Evolutionary conservation across 495 filamentous ascomycete species (phyloP), one percentile per base, ranked within the genome.

Genomic region (Daldinia loculata): DNA sequence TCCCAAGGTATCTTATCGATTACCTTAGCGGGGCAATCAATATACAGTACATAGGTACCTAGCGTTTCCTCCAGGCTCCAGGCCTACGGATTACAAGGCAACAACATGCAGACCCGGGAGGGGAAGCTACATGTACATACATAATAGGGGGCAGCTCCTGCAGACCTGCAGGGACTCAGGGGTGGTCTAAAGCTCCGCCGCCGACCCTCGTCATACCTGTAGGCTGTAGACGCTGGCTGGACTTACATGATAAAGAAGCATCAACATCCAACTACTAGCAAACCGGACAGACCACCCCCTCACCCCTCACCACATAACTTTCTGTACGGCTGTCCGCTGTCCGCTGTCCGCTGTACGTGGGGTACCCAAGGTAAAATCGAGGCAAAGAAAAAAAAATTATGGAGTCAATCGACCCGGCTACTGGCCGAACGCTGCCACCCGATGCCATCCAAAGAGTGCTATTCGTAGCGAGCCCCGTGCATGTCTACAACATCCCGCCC

Each of bases 401-500:
- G 81, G 80, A 80, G 61, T 59, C 75, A 45, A 78, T 86, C 68
- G 89, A 91, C 80, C 88, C 88, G 53, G 77, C 84, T 52, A 91
- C 89, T 26, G 84, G 84, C 63, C 78, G 62, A 3, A 78, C 85
- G 56, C 84, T 90, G 56, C 88, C 87, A 53, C 64, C 84, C 5
- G 90, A 91, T 71, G 89, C 91, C 69, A 92, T 94, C 78, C 91
- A 93, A 74, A 88, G 92, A 66, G 83, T 93, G 78, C 87, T 94
- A 76, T 92, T 90, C 85, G 81, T 93, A 71, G 83, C 88, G 45
- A 78, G 81, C 59, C 80, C 83, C 59, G 90, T 94, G 71, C 91
- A 94, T 83, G 83, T 95, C 83, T 95, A 95, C 81, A 82, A 88
- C 73, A 90, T 94, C 76, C 92, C 92, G 57, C 92, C 90, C 22